A percentile compares a stretch with the other conserved stretches of the same genome.
Evolutionary conservation across 2,329 filamentous ascomycete genomes (phyloP).

Genomic region (Fusarium humuli): DNA sequence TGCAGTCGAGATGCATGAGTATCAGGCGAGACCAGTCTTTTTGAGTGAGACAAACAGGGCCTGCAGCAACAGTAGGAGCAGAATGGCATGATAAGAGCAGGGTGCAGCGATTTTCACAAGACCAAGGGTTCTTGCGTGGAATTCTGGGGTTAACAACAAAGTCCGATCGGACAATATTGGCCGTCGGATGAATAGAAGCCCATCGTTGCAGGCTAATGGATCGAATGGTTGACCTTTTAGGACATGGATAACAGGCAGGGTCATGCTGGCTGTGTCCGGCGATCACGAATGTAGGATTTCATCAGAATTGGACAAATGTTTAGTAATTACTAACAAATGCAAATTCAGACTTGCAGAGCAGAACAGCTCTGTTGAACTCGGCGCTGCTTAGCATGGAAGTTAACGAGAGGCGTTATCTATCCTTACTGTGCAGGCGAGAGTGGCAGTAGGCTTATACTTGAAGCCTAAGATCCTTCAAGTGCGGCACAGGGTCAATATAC

Average conservation of each 20-base stretch:
- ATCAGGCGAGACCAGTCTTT: constrained; percentile 13
- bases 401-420: constrained; percentile 18
- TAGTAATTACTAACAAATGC: constrained; percentile 13
- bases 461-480: not conserved
- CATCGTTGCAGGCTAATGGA: constrained; percentile 1
- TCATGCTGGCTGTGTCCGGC: constrained; percentile 7
- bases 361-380: not conserved
- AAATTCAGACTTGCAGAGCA: not conserved
- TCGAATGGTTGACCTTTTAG: constrained; percentile 1
- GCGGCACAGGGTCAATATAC: constrained; percentile 1
- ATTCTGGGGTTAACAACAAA: constrained; percentile 13
- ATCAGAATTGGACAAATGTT: constrained; percentile 7
- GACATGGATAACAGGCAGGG: constrained; percentile 9
- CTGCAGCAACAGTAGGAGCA: constrained; percentile 13
- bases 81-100: constrained; percentile 29
- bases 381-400: constrained; percentile 24
- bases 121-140: constrained; percentile 29
- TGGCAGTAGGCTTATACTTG: not conserved
- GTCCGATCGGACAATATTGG: constrained; percentile 18
- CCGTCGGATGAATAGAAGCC: constrained; percentile 21
- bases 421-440: constrained; percentile 1
- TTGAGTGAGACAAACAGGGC: constrained; percentile 34
- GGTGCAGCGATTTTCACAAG: constrained; percentile 1
- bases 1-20: constrained; percentile 9
- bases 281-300: constrained; percentile 13